Percentiles rank a stretch among this genome's conserved stretches.
Evolutionary conservation across 164 flowering plant species (phyloP).

Genomic region (Stephania japonica): DNA sequence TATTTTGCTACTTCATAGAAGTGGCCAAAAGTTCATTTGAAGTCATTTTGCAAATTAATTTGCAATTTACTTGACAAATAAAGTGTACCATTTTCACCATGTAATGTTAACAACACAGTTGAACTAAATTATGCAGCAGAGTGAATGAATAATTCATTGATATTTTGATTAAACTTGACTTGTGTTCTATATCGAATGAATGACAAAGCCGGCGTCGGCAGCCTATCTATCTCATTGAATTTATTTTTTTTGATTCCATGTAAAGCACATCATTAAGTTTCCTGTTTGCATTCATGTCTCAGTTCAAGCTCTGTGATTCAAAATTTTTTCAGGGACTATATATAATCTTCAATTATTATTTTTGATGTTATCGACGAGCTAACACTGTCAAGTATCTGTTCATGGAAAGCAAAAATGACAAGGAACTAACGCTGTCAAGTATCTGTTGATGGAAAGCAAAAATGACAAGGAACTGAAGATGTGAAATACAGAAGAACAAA

Average conservation of each 20-base stretch:
- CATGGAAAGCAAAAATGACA: too few relatives aligned
- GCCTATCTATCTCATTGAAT: background rate
- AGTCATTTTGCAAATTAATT: background rate
- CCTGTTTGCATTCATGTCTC: background rate
- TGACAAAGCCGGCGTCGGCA: background rate
- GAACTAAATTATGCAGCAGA: background rate
- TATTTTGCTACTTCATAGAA: background rate
- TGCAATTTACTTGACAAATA: background rate
- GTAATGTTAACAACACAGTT: background rate
- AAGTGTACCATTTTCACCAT: background rate
- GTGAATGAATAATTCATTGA: background rate
- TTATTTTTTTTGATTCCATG: too few relatives aligned
- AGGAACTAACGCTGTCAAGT: too few relatives aligned
- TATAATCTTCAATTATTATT: too few relatives aligned
- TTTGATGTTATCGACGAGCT: too few relatives aligned
- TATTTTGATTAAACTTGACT: background rate
- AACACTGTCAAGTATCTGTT: too few relatives aligned
- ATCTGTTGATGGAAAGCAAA: too few relatives aligned
- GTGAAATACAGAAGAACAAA: too few relatives aligned
- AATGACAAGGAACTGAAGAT: too few relatives aligned
- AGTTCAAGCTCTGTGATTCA: too few relatives aligned
- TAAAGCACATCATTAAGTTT: too few relatives aligned
- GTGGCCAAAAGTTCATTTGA: background rate
- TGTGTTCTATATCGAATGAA: background rate
- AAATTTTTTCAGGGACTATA: too few relatives aligned